A percentile compares a stretch with the other conserved stretches of the same genome.
Evolutionary conservation across 768 basidiomycete genomes (phyloP).

Genomic region (Mycena sanguinolenta): DNA sequence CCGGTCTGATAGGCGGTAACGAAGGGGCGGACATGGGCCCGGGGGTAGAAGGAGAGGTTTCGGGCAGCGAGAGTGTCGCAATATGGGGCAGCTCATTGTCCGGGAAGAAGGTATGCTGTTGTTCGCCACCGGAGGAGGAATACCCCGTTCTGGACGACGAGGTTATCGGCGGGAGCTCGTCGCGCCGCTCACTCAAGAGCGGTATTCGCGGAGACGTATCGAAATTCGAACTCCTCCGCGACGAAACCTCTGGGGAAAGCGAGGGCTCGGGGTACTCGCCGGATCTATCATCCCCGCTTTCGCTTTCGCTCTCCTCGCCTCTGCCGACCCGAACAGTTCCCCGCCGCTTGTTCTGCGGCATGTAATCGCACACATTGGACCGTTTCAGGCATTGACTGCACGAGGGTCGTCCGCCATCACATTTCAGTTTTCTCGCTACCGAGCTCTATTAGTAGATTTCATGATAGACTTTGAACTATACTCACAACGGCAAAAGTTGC

Average conservation of each 20-base stretch:
- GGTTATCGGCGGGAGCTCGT: slow-evolving; percentile 53
- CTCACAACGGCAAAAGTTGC: slow-evolving; percentile 93
- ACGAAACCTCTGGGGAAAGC: slow-evolving; percentile 70
- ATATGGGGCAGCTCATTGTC: slow-evolving; percentile 81
- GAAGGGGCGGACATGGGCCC: slow-evolving; percentile 74
- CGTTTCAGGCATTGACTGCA: slow-evolving; percentile 88
- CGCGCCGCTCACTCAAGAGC: slow-evolving; percentile 60
- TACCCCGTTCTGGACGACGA: slow-evolving; percentile 56
- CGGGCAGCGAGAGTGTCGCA: slow-evolving; percentile 74
- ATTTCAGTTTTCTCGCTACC: slow-evolving; percentile 88
- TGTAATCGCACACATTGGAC: slow-evolving; percentile 83
- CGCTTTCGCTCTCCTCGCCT: slow-evolving; percentile 77
- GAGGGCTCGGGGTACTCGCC: slow-evolving; percentile 64
- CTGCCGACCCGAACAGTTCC: slow-evolving; percentile 69
- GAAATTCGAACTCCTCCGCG: slow-evolving; percentile 64
- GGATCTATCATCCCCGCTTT: slow-evolving; percentile 73
- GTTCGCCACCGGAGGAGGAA: slow-evolving; percentile 46
- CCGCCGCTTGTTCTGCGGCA: slow-evolving; percentile 82
- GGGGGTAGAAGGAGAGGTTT: slow-evolving; percentile 67
- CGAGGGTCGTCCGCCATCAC: slow-evolving; percentile 87
- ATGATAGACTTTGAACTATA: slow-evolving; percentile 24
- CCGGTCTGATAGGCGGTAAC: slow-evolving; percentile 74
- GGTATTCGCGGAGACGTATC: slow-evolving; percentile 59
- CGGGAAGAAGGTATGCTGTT: slow-evolving; percentile 64
- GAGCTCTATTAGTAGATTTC: slow-evolving; percentile 33